Base-by-base conservation (phyloP, 2,329 filamentous ascomycete species). In the Fusarium dimerum region DNA sequence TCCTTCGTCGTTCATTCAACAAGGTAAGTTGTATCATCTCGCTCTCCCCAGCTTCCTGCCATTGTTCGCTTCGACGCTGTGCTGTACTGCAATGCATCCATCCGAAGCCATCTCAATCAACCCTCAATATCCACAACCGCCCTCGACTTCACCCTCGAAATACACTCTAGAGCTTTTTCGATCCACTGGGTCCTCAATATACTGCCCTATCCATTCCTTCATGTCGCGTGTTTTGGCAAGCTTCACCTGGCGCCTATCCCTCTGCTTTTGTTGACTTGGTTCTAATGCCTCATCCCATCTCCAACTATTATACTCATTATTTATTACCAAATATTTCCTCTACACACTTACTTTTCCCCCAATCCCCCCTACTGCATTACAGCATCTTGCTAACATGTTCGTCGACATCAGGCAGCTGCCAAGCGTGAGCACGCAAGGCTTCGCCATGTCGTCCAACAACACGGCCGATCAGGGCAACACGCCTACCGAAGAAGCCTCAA, bases 381-480 rank as follows among this genome's bases (percentile, higher is more conserved):
- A 36, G 43, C 54, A 46, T 50, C 45, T 51, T 62, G 62, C 72
- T 76, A 65, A 76, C 66, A 71, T 67, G 64, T 55, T 67, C 46
- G 60, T 66, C 54, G 45, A 59, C 48, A 50, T 49, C 51, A 73
- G 69, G 52, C 69, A 66, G 50, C 43, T 63, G 30, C 55, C 48
- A 34, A 55, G 51, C 47, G 47, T 55, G 47, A 58, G 50, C 56
- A 57, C 61, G 16, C 53, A 56, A 47, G 57, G 56, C 55, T 63
- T 66, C 55, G 67, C 57, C 61, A 75, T 75, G 72, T 69, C 20
- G 20, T 26, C 68, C 48, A 67, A 63, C 60, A 60, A 48, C 42
- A 62, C 67, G 41, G 58, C 64, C 26, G 64, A 50, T 17, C 47
- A 56, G 47, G 47, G 53, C 55, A 51, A 64, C 40, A 30, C 57